These are phyloP conservation scores for Camelina hispida DNA, from an alignment of 345 rosid species.

Conservation along the genomic window DNA sequence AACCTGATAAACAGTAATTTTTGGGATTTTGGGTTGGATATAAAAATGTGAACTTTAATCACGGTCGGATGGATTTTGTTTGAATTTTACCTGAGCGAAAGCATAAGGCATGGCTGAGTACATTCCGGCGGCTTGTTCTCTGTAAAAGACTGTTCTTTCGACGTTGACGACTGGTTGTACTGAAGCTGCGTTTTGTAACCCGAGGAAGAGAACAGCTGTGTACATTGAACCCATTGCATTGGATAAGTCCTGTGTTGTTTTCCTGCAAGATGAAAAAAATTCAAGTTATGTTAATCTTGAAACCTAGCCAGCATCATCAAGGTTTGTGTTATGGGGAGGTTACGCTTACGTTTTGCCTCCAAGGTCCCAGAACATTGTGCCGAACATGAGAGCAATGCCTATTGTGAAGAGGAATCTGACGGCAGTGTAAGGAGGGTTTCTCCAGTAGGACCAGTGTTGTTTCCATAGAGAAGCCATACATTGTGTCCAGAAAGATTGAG, in stretches of 20 bases:
- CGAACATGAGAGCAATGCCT: conserved; percentile 63
- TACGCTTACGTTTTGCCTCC: conserved; percentile 63
- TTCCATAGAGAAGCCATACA: conserved; percentile 76
- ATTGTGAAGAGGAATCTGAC: conserved; percentile 67
- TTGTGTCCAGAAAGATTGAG: conserved; percentile 61
- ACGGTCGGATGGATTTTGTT: background rate
- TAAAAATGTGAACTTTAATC: background rate
- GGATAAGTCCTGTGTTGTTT: conserved; percentile 52
- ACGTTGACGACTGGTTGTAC: conserved; percentile 78
- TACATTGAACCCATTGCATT: conserved; percentile 86
- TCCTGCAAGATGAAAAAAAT: conserved; percentile 17
- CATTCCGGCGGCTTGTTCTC: conserved; percentile 89
- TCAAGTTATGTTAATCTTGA: background rate
- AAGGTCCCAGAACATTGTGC: conserved; percentile 74
- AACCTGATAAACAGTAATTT: conserved; percentile 38
- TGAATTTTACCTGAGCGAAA: conserved; percentile 52
- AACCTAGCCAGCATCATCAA: too few species aligned
- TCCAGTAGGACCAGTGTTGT: conserved; percentile 77
- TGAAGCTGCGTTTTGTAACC: conserved; percentile 57
- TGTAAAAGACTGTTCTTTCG: conserved; percentile 75
- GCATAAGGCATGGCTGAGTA: conserved; percentile 82
- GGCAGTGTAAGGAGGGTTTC: conserved; percentile 74
- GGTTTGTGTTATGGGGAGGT: too few species aligned
- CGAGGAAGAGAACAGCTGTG: conserved; percentile 71
- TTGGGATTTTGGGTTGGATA: background rate